Base-by-base conservation (phyloP, 164 flowering plant genomes). In the Stephania cephalantha region DNA sequence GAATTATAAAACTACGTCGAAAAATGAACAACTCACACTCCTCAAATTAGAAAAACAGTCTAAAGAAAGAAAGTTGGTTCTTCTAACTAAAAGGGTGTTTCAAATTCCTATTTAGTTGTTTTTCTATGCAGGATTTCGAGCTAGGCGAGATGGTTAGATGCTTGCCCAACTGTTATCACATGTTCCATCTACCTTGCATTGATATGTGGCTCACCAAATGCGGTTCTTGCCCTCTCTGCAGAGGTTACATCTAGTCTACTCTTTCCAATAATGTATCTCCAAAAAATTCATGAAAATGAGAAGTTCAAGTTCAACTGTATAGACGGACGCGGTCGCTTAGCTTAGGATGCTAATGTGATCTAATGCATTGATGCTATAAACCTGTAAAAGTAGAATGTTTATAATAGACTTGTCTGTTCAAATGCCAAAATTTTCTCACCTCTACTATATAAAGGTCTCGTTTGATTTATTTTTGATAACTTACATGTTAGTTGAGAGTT, bases 161-260 rank as follows among this genome's bases (percentile, higher is more conserved):
- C 65, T 83, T 95, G 81, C 95, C 97, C 46, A 89, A 87, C 5
- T 95, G 98, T 76, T 85, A 88, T 76, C 98, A 95, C 82, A 85
- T 90, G 89, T 95, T 95, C 78, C 98, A 95, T 82, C 84, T 85
- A 44, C 89, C 89, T 50, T 95, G 96, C 85, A 91, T 91, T 63
- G 96, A 91, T 75, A 87, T 83, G 70, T 91, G 96, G 96, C 88
- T 91, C 31, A 75, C 86, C 17, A 78, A 87, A 78, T 93, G 89
- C 67, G 96, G 85, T 45, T 91, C 93, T 48, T 89, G 96, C 79
- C 96, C 96, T 7, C 76, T 89, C 44, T 91, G 93, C 84, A 85
- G 96, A 82, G 85, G 92, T 79, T 87, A 88, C 78, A 80, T 92
- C 77, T 91, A 77, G 86, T 35, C 65, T 52, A 8, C 4, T 11